Conservation (phyloP, 208 protist genomes). For the Balamuthia mandrillaris region DNA sequence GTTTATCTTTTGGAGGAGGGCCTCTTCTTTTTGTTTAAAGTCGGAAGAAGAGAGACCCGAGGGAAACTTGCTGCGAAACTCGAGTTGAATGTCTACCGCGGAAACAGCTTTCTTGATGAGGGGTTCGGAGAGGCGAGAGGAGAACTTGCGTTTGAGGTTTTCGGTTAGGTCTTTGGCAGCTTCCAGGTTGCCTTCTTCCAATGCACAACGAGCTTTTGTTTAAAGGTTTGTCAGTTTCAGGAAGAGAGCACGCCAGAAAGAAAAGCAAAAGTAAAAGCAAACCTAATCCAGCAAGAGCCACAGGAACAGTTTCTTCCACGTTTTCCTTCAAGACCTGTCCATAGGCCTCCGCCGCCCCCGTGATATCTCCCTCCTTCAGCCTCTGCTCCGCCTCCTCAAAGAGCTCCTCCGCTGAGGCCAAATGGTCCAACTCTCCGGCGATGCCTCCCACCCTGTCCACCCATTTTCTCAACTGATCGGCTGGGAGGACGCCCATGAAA, state of each 20-base stretch:
- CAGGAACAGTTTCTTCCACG: neutral
- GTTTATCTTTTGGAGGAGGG: no score
- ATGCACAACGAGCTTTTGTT: neutral
- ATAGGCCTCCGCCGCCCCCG: neutral
- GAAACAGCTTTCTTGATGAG: no score
- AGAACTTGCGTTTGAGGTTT: neutral
- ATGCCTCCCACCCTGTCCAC: neutral
- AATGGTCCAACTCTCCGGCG: no score
- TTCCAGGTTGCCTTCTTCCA: slow-evolving; percentile 17
- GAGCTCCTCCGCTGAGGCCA: no score
- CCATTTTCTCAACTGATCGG: neutral
- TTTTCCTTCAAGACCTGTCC: neutral
- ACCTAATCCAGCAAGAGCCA: neutral
- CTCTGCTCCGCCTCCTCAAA: neutral
- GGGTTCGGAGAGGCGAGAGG: no score
- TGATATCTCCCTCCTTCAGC: neutral
- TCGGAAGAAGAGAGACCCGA: no score
- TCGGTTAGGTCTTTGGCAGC: slow-evolving; percentile 13
- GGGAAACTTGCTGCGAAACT: no score
- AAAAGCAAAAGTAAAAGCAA: neutral
- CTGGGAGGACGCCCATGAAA: slow-evolving; percentile 9
- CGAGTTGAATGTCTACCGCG: no score
- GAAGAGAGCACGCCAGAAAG: neutral
- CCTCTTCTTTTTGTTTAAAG: no score
- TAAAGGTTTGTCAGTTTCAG: neutral